These are phyloP conservation scores for Themeda triandra DNA, from an alignment of 176 grass and related monocot species.

Conservation along the genomic window DNA sequence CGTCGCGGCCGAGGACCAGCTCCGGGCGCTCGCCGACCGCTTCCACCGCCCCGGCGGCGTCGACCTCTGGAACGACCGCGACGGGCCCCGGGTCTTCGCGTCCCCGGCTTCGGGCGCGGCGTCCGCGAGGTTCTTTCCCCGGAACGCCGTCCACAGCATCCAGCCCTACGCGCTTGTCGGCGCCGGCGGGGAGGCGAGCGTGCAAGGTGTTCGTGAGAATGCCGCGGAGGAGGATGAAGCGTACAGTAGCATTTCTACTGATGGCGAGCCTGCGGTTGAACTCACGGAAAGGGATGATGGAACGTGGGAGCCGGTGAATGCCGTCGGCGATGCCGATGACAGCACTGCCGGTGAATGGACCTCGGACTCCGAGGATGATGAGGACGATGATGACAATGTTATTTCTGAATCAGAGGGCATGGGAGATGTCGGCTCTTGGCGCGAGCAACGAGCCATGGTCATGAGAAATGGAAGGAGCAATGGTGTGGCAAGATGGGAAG, in stretches of 20 bases:
- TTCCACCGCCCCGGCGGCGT: constrained; percentile 84
- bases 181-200: neutral
- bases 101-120: constrained; percentile 32
- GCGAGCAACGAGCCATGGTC: neutral
- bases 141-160: constrained; percentile 64
- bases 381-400: neutral
- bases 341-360: neutral
- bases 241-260: neutral
- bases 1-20: constrained; percentile 79
- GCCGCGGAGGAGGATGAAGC: neutral
- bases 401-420: neutral
- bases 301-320: constrained; percentile 27
- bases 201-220: constrained; percentile 38
- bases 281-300: constrained; percentile 25
- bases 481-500: neutral
- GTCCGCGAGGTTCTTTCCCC: constrained; percentile 89
- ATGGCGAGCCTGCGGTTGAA: neutral
- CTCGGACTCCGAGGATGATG: neutral
- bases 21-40: constrained; percentile 80
- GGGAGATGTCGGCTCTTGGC: neutral
- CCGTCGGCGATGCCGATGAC: neutral
- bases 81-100: constrained; percentile 76
- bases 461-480: neutral
- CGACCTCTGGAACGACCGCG: constrained; percentile 94
- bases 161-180: constrained; percentile 41